A percentile compares a stretch with the other conserved stretches of the same genome.
Conservation (phyloP, 2,329 filamentous ascomycete species). For the Verticillium isaacii region DNA sequence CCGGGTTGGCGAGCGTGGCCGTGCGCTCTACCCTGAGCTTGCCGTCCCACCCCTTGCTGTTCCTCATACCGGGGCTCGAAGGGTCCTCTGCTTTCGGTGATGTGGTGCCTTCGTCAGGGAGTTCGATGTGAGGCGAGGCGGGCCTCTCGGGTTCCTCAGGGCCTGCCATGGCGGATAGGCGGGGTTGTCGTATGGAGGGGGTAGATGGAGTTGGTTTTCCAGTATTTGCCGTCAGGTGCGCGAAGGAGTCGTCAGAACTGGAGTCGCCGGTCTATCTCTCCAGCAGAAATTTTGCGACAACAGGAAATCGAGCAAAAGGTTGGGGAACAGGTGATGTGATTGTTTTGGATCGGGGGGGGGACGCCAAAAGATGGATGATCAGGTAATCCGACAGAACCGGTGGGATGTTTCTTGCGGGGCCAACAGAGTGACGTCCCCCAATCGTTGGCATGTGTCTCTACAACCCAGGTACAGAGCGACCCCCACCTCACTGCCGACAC, state of each 20-base stretch:
- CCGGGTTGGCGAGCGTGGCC: conserved; percentile 67
- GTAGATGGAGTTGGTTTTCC: not conserved
- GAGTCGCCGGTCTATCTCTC: not conserved
- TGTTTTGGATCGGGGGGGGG: not conserved
- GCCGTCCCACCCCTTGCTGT: conserved; percentile 76
- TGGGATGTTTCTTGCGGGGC: conserved; percentile 1
- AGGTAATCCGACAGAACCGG: not conserved
- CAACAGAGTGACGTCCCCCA: not conserved
- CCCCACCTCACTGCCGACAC: too few relatives aligned
- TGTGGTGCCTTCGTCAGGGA: conserved; percentile 36
- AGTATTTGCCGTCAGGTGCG: not conserved
- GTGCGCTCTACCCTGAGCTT: conserved; percentile 72
- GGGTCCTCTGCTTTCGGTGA: conserved; percentile 31
- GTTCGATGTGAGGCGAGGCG: conserved; percentile 41
- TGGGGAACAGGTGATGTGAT: not conserved
- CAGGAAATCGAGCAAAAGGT: not conserved
- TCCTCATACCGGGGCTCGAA: conserved; percentile 43
- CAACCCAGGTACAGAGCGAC: too few relatives aligned
- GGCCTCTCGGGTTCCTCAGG: conserved; percentile 29
- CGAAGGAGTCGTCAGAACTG: not conserved
- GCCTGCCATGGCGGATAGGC: conserved; percentile 31
- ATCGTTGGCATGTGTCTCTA: not conserved
- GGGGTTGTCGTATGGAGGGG: not conserved
- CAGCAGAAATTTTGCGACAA: not conserved
- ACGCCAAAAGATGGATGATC: not conserved